Conservation (phyloP, 805 yeast species). For the Cyberlindnera euphorbiiphila region DNA sequence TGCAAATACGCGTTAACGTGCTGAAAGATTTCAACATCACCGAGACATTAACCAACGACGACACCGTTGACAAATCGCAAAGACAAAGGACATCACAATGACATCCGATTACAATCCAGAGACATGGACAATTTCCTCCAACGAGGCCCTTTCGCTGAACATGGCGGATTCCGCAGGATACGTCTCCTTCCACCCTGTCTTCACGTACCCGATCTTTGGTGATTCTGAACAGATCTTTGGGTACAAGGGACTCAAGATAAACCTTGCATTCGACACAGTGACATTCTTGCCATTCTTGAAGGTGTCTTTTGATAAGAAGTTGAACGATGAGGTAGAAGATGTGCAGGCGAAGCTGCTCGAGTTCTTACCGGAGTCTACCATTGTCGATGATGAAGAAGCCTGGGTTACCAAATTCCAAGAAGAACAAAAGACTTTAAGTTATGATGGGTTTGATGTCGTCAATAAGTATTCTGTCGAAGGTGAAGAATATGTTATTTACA, state of each 20-base stretch:
- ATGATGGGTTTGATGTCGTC: constrained; percentile 34
- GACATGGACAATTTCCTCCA: constrained; percentile 72
- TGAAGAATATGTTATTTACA: constrained; percentile 48
- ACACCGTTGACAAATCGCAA: too few relatives aligned
- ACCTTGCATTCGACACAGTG: constrained; percentile 66
- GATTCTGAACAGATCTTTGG: constrained; percentile 89
- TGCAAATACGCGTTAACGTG: too few relatives aligned
- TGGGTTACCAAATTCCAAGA: constrained; percentile 59
- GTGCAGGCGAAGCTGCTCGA: constrained; percentile 51
- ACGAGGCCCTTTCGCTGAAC: constrained; percentile 58
- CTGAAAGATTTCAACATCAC: too few relatives aligned
- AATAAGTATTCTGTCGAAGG: constrained; percentile 33
- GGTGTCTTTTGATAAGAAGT: constrained; percentile 49
- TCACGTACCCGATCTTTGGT: constrained; percentile 93
- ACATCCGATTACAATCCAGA: constrained; percentile 55
- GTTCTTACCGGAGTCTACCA: constrained; percentile 57
- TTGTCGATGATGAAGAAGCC: constrained; percentile 56
- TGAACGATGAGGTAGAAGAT: constrained; percentile 55
- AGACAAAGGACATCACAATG: too few relatives aligned
- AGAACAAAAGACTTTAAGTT: constrained; percentile 41
- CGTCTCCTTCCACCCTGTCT: constrained; percentile 66
- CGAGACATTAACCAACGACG: too few relatives aligned
- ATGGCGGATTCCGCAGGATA: constrained; percentile 57
- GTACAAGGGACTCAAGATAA: constrained; percentile 62
- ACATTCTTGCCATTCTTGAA: constrained; percentile 72